Percentiles rank a stretch among this genome's conserved stretches.
Conservation (phyloP, 176 grass and related monocot genomes). For the Carex parvula region DNA sequence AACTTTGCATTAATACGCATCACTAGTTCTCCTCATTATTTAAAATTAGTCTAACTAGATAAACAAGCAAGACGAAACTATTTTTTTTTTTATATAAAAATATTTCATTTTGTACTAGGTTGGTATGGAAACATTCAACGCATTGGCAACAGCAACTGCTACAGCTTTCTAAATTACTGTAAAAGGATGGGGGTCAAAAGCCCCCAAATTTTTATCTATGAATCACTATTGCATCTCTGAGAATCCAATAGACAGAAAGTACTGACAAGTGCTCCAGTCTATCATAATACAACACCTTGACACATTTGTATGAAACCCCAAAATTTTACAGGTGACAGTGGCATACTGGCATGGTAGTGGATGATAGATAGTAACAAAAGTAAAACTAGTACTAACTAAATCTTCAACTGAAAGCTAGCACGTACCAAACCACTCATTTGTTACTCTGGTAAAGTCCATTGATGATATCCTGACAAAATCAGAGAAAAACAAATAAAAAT, state of each 20-base stretch:
- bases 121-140: too few relatives aligned
- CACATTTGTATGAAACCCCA: neutral
- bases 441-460: slow-evolving; percentile 61
- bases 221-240: neutral
- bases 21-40: too few relatives aligned
- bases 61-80: too few relatives aligned
- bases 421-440: slow-evolving; percentile 27
- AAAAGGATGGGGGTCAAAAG: neutral
- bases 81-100: too few relatives aligned
- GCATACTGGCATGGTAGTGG: neutral
- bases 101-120: too few relatives aligned
- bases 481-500: neutral
- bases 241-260: neutral
- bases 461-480: slow-evolving; percentile 47
- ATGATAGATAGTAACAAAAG: neutral
- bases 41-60: neutral
- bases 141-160: neutral
- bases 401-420: neutral
- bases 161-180: neutral
- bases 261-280: neutral
- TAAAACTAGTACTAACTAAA: neutral
- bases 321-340: neutral
- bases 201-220: neutral
- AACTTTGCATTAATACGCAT: too few relatives aligned
- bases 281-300: neutral